Evolutionary conservation across 2,329 filamentous ascomycete species (phyloP), one percentile per base, ranked within the genome.

Genomic region (Geoglossum cookeanum): DNA sequence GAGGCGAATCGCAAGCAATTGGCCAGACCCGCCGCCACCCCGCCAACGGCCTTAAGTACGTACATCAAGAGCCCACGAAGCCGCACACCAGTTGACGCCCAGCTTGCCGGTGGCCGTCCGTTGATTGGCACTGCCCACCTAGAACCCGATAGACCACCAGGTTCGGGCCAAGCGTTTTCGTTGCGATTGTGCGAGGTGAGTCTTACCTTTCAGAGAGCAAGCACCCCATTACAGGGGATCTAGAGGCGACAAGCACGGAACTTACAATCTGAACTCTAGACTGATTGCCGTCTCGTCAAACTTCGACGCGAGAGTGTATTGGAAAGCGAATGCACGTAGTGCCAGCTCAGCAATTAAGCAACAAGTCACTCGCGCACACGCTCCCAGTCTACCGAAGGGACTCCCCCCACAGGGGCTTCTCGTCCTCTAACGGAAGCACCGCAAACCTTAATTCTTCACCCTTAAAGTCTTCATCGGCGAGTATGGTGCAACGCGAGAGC

Each of bases 221-320:
- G 49, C 30, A 53, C 8, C n/a, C 49, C 49, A 22, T n/a, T 53
- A 17, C 49, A 53, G 32, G 49, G 49, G 30, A 53, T 53, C 49
- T 53, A 32, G 33, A 45, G 42, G 15, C 42, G 49, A 35, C 49
- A 22, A 53, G 49, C 30, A 53, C 49, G 49, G 33, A 53, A 30
- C 49, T 53, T 37, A 53, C 49, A 35, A 53, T 37, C 49, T 22
- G 7, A 35, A 35, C 32, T 53, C 29, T 53, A 53, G 49, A 53
- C 49, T 53, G 49, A 53, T 53, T 53, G 49, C 22, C 30, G 49
- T 53, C 49, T 53, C 49, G 49, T 53, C 49, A 53, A 53, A 53
- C 49, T 35, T 53, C 49, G 30, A 37, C 49, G 29, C 49, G 30
- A 53, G 49, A 22, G 22, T 37, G 33, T 22, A 53, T 17, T 53